A percentile compares a stretch with the other conserved stretches of the same genome.
phyloP scores from a whole-genome alignment of 345 rosid genomes.

The Trapa bicornis region DNA sequence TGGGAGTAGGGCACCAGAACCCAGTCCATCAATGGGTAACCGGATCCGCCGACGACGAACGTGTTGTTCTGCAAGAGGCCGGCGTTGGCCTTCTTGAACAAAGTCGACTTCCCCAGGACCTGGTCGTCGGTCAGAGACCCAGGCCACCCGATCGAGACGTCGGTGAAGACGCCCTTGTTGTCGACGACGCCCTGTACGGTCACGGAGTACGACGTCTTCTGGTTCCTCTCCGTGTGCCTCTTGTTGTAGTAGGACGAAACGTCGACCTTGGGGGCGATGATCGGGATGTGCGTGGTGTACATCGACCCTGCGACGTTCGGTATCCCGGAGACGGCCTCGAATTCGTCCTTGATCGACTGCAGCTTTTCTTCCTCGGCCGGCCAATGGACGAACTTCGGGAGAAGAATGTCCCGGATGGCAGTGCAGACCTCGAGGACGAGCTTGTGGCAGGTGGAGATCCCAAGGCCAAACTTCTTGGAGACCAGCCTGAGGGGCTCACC shows the following conservation, averaged over 20 bases:
- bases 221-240: conserved; percentile 72
- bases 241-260: conserved; percentile 68
- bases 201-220: conserved; percentile 71
- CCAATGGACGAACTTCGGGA: conserved; percentile 65
- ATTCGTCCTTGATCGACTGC: conserved; percentile 26
- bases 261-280: conserved; percentile 63
- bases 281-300: conserved; percentile 76
- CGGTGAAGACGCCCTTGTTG: conserved; percentile 55
- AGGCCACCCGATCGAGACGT: conserved; percentile 74
- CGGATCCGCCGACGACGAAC: conserved; percentile 52
- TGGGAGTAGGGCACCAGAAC: conserved; percentile 63
- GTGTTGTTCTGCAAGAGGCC: conserved; percentile 49
- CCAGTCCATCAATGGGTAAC: conserved; percentile 63
- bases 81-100: conserved; percentile 41
- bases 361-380: conserved; percentile 35
- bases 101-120: conserved; percentile 57
- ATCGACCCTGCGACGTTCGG: conserved; percentile 61
- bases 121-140: conserved; percentile 73
- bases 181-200: conserved; percentile 78
- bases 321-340: conserved; percentile 37
- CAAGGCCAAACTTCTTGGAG: conserved; percentile 71
- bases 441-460: conserved; percentile 82
- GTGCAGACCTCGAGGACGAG: conserved; percentile 72
- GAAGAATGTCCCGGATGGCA: conserved; percentile 49
- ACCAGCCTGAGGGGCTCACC: conserved; percentile 77